Evolutionary conservation across 768 basidiomycete species (phyloP).

Genomic region (Amanita polypyramis): DNA sequence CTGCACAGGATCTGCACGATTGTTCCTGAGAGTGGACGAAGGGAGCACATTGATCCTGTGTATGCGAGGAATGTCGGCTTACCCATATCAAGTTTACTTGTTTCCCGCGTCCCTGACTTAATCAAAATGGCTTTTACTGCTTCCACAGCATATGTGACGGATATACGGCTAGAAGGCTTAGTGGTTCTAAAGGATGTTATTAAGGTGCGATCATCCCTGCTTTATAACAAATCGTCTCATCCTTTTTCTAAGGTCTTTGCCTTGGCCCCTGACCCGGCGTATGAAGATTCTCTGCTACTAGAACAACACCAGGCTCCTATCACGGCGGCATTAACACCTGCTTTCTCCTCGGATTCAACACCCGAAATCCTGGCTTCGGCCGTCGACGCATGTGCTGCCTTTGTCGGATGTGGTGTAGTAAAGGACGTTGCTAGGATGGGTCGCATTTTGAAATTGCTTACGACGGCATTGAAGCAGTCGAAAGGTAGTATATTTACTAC

Average conservation of each 20-base stretch:
- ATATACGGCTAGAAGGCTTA: constrained; percentile 87
- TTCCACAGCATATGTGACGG: constrained; percentile 91
- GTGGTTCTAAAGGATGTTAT: constrained; percentile 88
- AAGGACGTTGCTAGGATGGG: constrained; percentile 90
- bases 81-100: constrained; percentile 49
- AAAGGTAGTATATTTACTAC: constrained; percentile 42
- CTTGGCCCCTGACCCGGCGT: constrained; percentile 81
- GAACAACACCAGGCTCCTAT: constrained; percentile 99
- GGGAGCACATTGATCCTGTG: constrained; percentile 76
- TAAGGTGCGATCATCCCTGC: constrained; percentile 38
- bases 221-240: neutral
- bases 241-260: constrained; percentile 64
- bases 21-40: constrained; percentile 58
- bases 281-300: constrained; percentile 78
- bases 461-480: constrained; percentile 79
- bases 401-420: constrained; percentile 91
- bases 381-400: constrained; percentile 87
- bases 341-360: constrained; percentile 90
- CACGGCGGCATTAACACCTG: constrained; percentile 92
- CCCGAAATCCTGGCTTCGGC: constrained; percentile 92
- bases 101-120: constrained; percentile 81
- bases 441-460: constrained; percentile 82
- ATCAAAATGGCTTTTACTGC: constrained; percentile 99
- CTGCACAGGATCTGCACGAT: constrained; percentile 80
- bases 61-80: constrained; percentile 56